These are phyloP conservation scores for Stevia rebaudiana DNA, from an alignment of 140 eudicot genomes.

Conservation along the genomic window DNA sequence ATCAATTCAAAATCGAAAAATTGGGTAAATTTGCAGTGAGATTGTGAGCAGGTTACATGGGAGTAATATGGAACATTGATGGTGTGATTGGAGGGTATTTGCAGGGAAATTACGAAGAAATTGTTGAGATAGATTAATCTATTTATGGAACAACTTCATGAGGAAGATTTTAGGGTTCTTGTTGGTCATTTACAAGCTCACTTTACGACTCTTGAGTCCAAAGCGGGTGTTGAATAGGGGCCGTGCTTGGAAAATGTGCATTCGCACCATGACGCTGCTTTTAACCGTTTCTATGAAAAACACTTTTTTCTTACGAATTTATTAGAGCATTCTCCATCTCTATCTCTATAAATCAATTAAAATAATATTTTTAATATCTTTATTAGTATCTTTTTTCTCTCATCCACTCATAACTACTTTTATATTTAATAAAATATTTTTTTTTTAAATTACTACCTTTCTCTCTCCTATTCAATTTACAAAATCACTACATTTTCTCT, in stretches of 20 bases:
- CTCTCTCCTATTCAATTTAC: too few species aligned
- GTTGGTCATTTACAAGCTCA: slow-evolving; percentile 12
- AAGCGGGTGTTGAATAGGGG: slow-evolving; percentile 9
- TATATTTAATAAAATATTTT: too few species aligned
- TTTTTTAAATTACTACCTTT: too few species aligned
- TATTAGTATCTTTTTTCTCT: too few species aligned
- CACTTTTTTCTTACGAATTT: neutral
- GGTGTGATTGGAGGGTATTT: neutral
- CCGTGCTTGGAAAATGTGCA: slow-evolving; percentile 9
- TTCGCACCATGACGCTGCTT: neutral
- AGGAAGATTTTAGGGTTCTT: slow-evolving; percentile 18
- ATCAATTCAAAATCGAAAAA: slow-evolving; percentile 13
- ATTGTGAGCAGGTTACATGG: slow-evolving; percentile 1
- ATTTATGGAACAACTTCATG: neutral
- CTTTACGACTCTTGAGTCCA: slow-evolving; percentile 30
- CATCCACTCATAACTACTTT: too few species aligned
- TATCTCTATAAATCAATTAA: too few species aligned
- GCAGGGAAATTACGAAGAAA: neutral
- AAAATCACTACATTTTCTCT: too few species aligned
- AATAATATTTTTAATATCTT: too few species aligned
- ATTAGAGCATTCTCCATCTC: too few species aligned
- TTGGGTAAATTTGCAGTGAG: neutral
- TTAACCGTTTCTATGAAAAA: neutral
- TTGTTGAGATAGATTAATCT: neutral
- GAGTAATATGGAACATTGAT: neutral